These are phyloP conservation scores for Gracilaria gracilis DNA, from an alignment of 23 red algal species.

Conservation along the genomic window DNA sequence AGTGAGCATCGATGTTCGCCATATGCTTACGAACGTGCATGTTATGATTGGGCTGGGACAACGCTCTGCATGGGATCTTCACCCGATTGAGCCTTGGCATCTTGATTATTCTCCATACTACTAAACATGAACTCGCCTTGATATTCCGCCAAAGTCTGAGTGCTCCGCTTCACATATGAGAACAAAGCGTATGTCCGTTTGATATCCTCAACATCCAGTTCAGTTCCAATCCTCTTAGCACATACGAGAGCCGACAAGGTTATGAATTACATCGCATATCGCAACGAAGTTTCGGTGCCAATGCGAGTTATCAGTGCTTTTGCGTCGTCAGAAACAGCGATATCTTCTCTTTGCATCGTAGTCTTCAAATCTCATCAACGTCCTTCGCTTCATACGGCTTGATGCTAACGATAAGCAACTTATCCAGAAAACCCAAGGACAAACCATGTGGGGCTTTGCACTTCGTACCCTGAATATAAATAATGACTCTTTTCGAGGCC, in stretches of 20 bases:
- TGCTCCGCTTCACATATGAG: slow-evolving; percentile 86
- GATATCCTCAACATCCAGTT: slow-evolving; percentile 93
- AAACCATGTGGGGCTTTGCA: slow-evolving; percentile 92
- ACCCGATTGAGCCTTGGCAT: slow-evolving; percentile 1
- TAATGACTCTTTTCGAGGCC: slow-evolving; percentile 92
- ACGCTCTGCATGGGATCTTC: slow-evolving; percentile 13
- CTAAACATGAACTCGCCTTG: slow-evolving; percentile 89
- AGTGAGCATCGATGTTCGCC: no score
- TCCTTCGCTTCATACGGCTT: slow-evolving; percentile 87
- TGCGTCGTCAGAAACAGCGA: slow-evolving; percentile 76
- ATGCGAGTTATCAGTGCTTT: slow-evolving; percentile 83
- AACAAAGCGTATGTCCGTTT: slow-evolving; percentile 93
- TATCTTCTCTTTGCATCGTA: slow-evolving; percentile 96
- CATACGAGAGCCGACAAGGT: slow-evolving; percentile 89
- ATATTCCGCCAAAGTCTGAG: slow-evolving; percentile 89
- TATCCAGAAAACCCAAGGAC: slow-evolving; percentile 90
- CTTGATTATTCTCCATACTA: slow-evolving; percentile 24
- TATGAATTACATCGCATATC: slow-evolving; percentile 98
- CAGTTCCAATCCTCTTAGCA: slow-evolving; percentile 74
- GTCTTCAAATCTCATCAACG: slow-evolving; percentile 72
- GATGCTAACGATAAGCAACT: slow-evolving; percentile 92
- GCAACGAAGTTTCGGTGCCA: slow-evolving; percentile 88
- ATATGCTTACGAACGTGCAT: no score
- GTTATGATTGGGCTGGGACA: slow-evolving; percentile 19
- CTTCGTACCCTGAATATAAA: slow-evolving; percentile 85